Evolutionary conservation across 345 rosid species (phyloP), one percentile per base, ranked within the genome.

Genomic region (Luvunga scandens): DNA sequence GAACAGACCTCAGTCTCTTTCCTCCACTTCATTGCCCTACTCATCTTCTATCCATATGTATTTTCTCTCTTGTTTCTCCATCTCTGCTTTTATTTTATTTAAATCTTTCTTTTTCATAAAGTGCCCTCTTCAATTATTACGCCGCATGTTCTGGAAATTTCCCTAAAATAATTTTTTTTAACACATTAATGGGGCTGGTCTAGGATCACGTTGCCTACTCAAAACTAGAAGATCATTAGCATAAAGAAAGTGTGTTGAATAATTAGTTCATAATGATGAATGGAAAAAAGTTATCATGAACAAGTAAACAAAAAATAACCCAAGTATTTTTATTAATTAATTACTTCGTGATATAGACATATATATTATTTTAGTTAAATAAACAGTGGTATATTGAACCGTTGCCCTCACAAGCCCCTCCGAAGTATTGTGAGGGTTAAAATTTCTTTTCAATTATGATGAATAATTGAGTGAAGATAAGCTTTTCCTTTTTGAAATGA

Each of bases 1-100:
- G 27, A 63, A 78, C 65, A 65, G 13, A 14, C 57, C 50, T 4
- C 30, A 16, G 36, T 69, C 73, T 36, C 72, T 69, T 74, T 48
- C 78, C 74, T 9, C 2, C 12, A 25, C 71, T 6, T 6, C 66
- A 1, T 60, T 73, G 28, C 69, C 69, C 71, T 64, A 75, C 69
- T 64, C 14, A 28, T 2, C 8, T 31, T 48, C 42, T 19, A 30
- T 9, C 31, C 31, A 5, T 18, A 50, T 19, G 2, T 2, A 14
- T 9, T 45, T 45, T 3, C 18, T 45, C 10, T 21, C 28, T 50
- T 65, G 28, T 64, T 45, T 21, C 14, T 71, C 14, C 60, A 10
- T n/a, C 6, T 57, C n/a, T 1, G 0, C 27, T 6, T 48, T 38
- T 66, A 9, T 33, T 7, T 7, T 16, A 16, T 5, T 6, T 63